These are phyloP conservation scores for Hydnum rufescens DNA, from an alignment of 768 basidiomycete species.

Conservation along the genomic window DNA sequence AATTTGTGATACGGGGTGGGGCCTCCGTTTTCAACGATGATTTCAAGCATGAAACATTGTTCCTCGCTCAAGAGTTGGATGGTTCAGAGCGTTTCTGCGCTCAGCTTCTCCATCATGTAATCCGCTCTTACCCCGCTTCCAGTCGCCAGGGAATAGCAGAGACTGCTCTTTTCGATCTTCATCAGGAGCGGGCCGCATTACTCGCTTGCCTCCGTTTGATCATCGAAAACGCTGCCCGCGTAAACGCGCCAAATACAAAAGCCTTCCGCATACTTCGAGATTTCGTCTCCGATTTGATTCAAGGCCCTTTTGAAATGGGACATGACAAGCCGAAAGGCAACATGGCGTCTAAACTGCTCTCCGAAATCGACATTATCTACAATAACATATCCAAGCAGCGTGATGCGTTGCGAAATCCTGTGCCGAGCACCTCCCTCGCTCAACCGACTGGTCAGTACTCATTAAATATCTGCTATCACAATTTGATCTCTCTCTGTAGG, in stretches of 20 bases:
- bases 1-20: slow-evolving; percentile 39
- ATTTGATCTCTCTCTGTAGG: too few species aligned
- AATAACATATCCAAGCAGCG: slow-evolving; percentile 37
- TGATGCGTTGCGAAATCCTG: slow-evolving; percentile 37
- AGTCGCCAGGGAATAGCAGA: slow-evolving; percentile 39
- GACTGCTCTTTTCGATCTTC: slow-evolving; percentile 42
- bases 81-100: slow-evolving; percentile 71
- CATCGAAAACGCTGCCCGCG: slow-evolving; percentile 24
- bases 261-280: not conserved
- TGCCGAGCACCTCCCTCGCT: too few species aligned
- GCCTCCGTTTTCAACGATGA: slow-evolving; percentile 57
- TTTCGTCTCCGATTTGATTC: slow-evolving; percentile 20
- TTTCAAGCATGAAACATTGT: slow-evolving; percentile 56
- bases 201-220: slow-evolving; percentile 52
- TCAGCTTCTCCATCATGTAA: slow-evolving; percentile 41
- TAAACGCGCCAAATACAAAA: slow-evolving; percentile 13
- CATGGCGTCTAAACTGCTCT: slow-evolving; percentile 35
- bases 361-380: slow-evolving; percentile 39
- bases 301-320: slow-evolving; percentile 6
- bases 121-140: slow-evolving; percentile 45
- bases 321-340: slow-evolving; percentile 17
- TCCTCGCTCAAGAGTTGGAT: slow-evolving; percentile 62
- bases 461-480: slow-evolving; percentile 15
- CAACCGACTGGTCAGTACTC: too few species aligned
- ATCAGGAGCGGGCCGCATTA: slow-evolving; percentile 46